These are phyloP conservation scores for Paxillus rubicundulus DNA, from an alignment of 768 basidiomycete genomes.

Conservation along the genomic window DNA sequence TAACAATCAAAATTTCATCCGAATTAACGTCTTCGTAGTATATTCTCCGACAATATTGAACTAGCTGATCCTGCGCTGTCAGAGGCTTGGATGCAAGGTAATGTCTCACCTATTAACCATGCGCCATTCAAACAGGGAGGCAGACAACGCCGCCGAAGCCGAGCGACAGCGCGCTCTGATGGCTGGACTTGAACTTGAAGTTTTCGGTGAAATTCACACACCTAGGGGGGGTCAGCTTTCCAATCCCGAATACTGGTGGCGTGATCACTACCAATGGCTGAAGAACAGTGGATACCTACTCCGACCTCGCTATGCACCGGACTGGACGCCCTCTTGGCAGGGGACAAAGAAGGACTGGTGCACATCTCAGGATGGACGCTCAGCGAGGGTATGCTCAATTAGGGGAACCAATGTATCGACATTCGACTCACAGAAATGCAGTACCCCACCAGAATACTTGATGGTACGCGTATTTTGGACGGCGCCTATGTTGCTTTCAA, in stretches of 20 bases:
- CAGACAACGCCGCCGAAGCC: no score
- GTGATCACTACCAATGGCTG: background rate
- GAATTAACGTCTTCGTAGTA: no score
- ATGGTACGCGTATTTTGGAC: no score
- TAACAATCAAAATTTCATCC: no score
- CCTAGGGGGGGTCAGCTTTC: background rate
- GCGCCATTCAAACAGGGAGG: no score
- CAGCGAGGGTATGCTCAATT: slow-evolving; percentile 3
- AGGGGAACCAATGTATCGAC: background rate
- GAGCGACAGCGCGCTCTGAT: background rate
- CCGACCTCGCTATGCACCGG: slow-evolving; percentile 21
- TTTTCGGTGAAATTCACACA: background rate
- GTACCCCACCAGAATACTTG: no score
- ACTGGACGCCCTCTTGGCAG: slow-evolving; percentile 22
- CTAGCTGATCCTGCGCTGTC: no score
- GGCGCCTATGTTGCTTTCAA: no score
- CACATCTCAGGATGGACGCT: slow-evolving; percentile 1
- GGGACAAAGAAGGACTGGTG: background rate
- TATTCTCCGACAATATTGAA: no score
- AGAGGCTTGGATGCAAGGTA: no score
- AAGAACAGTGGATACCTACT: background rate
- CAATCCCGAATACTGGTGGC: slow-evolving; percentile 1
- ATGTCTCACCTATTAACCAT: no score
- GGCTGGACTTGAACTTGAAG: background rate
- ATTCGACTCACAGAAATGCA: slow-evolving; percentile 16